Base-by-base conservation (phyloP, 2,329 filamentous ascomycete species). In the Fusarium ambrosium region DNA sequence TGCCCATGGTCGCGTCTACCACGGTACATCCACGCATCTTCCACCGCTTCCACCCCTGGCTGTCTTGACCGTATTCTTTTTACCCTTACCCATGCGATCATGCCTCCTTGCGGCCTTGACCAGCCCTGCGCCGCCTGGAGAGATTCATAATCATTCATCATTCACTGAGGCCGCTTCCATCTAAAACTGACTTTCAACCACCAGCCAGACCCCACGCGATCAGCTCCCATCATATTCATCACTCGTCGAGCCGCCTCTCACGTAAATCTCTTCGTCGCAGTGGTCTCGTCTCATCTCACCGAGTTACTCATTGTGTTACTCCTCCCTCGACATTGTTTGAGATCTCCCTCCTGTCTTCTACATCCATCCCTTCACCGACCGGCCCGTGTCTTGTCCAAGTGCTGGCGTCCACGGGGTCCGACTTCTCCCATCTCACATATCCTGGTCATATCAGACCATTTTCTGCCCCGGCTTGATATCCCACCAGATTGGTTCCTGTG, bases 381-480 rank as follows among this genome's bases (percentile, higher is more conserved):
- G 29, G 53, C 36, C 65, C 27, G 63, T 69, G 73, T 74, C 45
- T 69, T 76, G 64, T 76, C 70, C 67, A 71, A 75, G 73, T 76
- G 70, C 73, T 76, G 73, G 73, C 62, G 70, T 71, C 59, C 61
- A 62, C 62, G 62, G 39, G 68, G 70, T 59, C 74, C 69, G 41
- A 67, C 51, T 39, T 61, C n/a, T 74, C 37, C 55, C 63, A 72
- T 77, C 73, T 74, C 76, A 68, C 70, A 58, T 67, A 79, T 79
- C 77, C 77, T 70, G 55, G 77, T 74, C 73, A 41, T 63, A 78
- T 79, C 77, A 77, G 73, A 75, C 77, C 77, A 79, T 70, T 69
- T 68, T 45, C 59, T 53, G 48, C 64, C 69, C 75, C 65, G 66
- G 71, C 68, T 74, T 63, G 53, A 68, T 45, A 63, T 74, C 71